Evolutionary conservation across 2,329 filamentous ascomycete genomes (phyloP), one percentile per base, ranked within the genome.

Genomic region (Chaetomium sp.): DNA sequence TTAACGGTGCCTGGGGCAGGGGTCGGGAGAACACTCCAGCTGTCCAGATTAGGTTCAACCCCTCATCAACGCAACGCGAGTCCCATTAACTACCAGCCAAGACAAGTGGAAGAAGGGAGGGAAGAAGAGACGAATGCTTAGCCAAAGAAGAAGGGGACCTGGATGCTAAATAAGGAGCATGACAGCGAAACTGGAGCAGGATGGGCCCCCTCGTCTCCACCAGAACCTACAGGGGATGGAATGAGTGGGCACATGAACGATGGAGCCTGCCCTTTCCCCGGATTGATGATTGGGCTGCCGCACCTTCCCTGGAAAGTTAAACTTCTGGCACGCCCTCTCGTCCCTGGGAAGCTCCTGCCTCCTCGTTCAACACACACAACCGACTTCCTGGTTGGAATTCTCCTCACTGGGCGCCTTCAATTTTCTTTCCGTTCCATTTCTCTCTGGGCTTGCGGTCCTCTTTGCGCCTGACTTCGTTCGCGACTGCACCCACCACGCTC

Each of bases 261-360:
- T 38, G 29, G 35, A 27, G 16, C 56, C 38, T 58, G 29, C 31
- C 45, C 57, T 29, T 64, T 60, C 63, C 66, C 63, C 66, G 23
- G 66, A 62, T 62, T 65, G 60, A 64, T 65, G 63, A 67, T 65
- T 65, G 63, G 65, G 53, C 54, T 59, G 53, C 56, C 23, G 53
- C 45, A 12, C 57, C 57, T 51, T 27, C 60, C 62, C 25, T 6
- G 23, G 16, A 16, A 38, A 56, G 57, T 65, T 64, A 65, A 66
- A 67, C 65, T 23, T 67, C 54, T 31, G 38, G 38, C 53, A 21
- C 49, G 54, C 27, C 16, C 65, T 61, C 57, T 45, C 61, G 21
- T 54, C 53, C 53, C 29, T 35, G n/a, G 29, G 60, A 51, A 60
- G 25, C 6, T 38, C 31, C 54, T 23, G 45, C 35, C 63, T 42